phyloP scores from a whole-genome alignment of 2,329 filamentous ascomycete species.

The Pseudogymnoascus sp. region DNA sequence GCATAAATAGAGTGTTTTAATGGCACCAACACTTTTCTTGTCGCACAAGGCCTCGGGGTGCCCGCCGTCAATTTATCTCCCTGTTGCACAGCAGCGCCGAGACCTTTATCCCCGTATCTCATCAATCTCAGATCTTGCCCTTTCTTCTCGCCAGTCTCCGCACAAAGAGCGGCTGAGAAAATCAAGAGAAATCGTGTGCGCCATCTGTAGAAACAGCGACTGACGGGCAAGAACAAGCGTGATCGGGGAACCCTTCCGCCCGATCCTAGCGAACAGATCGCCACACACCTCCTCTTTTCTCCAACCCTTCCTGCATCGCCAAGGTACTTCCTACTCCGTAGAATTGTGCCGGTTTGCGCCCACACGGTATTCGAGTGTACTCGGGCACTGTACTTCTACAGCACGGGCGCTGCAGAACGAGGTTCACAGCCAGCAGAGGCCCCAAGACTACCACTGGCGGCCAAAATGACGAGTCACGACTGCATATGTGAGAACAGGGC shows the following conservation, averaged over 20 bases:
- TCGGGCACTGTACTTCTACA: neutral
- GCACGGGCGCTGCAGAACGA: neutral
- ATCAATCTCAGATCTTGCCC: neutral
- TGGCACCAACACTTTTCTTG: neutral
- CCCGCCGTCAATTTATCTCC: slow-evolving; percentile 2
- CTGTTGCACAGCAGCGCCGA: slow-evolving; percentile 5
- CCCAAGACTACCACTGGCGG: neutral
- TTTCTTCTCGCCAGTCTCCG: neutral
- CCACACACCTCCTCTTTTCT: neutral
- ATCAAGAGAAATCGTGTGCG: neutral
- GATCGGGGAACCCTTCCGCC: slow-evolving; percentile 4
- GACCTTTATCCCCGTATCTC: neutral
- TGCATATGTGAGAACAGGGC: neutral
- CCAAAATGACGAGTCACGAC: neutral
- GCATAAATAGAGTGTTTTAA: slow-evolving; percentile 3
- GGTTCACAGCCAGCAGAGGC: neutral
- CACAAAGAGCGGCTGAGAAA: neutral
- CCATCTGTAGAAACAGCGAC: neutral
- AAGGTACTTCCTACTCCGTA: neutral
- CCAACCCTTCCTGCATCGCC: neutral
- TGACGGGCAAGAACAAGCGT: neutral
- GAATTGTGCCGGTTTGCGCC: neutral
- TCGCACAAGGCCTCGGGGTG: neutral
- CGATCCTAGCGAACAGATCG: slow-evolving; percentile 8
- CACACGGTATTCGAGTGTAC: neutral